Evolutionary conservation across 108 stramenopile species (phyloP), one percentile per base, ranked within the genome.

Genomic region (Pelagomonas calceolata): DNA sequence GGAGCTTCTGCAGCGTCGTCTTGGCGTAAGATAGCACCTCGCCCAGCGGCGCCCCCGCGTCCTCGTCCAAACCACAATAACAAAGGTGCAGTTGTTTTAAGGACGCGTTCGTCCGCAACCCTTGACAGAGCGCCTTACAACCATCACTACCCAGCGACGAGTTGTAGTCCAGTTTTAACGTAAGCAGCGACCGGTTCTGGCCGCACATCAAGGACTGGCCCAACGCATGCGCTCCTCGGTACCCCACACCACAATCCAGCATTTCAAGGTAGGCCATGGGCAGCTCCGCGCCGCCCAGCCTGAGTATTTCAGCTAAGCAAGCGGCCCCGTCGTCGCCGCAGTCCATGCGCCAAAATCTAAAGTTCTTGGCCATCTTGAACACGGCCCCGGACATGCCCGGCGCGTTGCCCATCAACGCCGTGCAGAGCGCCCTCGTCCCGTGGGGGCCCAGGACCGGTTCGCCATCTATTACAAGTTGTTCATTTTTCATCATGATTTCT

Each of bases 101-200:
- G 30, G 86, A 74, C 12, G 72, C 74, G 64, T 87, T 87, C 36
- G 86, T 87, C 1, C 82, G 65, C 14, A 87, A 66, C 0, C 86
- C 86, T 70, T 75, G 78, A 73, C 86, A 87, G 46, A 87, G 74
- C 30, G 81, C 75, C 0, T 70, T 68, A 14, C 75, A 64, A 18
- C 86, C 86, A 21, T 79, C 84, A 0, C 78, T 74, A 21, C 75
- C 70, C 3, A 87, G 51, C 31, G 68, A 66, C 51, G 33, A 66
- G 68, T 87, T 87, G 80, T 84, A 84, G 75, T 87, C 86, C 31
- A 87, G 44, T 4, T 78, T 70, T 32, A 87, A 69, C 1, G 86
- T 76, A 0, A 79, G 37, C 30, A 87, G 45, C 0, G 78, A 70
- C 36, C 63, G 75, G 75, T 87, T 87, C 76, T 70, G 0, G n/a